phyloP scores from a whole-genome alignment of 2,329 filamentous ascomycete species.

The Pseudogymnoascus sp. region DNA sequence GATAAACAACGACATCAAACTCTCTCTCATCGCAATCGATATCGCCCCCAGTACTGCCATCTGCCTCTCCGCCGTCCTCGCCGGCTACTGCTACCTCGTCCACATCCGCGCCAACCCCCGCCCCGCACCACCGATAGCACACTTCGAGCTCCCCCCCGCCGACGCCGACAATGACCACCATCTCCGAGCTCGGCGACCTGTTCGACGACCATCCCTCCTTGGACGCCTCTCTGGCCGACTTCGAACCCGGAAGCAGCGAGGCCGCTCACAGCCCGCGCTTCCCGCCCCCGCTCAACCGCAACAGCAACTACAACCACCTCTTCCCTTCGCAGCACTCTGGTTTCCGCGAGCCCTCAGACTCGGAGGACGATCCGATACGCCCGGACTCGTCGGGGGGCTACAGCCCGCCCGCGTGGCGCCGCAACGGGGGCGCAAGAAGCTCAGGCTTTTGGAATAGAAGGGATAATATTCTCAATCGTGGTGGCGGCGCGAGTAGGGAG shows the following conservation, averaged over 20 bases:
- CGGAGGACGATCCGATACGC: constrained; percentile 28
- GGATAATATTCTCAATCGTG: constrained; percentile 41
- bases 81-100: constrained; percentile 26
- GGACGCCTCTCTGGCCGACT: constrained; percentile 54
- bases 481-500: constrained; percentile 45
- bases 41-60: constrained; percentile 27
- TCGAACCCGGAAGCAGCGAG: constrained; percentile 44
- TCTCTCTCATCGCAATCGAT: constrained; percentile 26
- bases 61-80: constrained; percentile 21
- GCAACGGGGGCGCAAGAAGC: constrained; percentile 35
- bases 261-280: constrained; percentile 17
- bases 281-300: not conserved
- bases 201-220: constrained; percentile 54
- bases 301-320: constrained; percentile 16
- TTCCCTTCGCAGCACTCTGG: constrained; percentile 54
- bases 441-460: constrained; percentile 44
- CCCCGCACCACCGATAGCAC: constrained; percentile 10
- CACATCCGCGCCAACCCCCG: constrained; percentile 22
- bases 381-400: constrained; percentile 46
- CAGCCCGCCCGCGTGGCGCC: constrained; percentile 59
- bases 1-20: constrained; percentile 26
- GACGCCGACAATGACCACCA: constrained; percentile 25
- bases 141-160: not conserved
- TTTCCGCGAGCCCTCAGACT: constrained; percentile 45
- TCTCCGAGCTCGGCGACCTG: constrained; percentile 40